Percentiles rank a stretch among this genome's conserved stretches.
Conservation (phyloP, 345 rosid genomes). For the Salix purpurea region DNA sequence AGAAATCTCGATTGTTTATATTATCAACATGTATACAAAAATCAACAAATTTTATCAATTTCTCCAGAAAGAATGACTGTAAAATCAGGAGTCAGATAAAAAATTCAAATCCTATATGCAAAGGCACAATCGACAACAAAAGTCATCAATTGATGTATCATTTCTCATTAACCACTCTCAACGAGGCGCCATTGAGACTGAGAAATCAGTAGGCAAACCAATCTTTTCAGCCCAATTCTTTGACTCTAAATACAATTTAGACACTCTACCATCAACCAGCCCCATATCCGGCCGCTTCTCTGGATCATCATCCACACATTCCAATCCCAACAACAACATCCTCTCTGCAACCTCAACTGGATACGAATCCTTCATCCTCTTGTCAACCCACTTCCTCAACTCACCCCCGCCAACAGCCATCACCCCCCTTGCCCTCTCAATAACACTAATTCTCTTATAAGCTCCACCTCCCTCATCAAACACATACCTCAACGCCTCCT, state of each 20-base stretch:
- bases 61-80: background rate
- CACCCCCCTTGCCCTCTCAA: conserved; percentile 22
- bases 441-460: conserved; percentile 20
- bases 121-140: background rate
- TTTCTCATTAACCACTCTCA: background rate
- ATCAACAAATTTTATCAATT: background rate
- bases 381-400: conserved; percentile 30
- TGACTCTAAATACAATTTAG: conserved; percentile 27
- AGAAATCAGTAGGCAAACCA: conserved; percentile 28
- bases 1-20: background rate
- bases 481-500: conserved; percentile 27
- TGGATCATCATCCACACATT: conserved; percentile 25
- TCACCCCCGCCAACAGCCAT: conserved; percentile 6
- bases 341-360: conserved; percentile 30
- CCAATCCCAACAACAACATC: conserved; percentile 21
- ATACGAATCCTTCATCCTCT: conserved; percentile 28
- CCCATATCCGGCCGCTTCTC: conserved; percentile 30
- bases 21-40: background rate
- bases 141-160: background rate
- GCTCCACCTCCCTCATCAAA: conserved; percentile 16
- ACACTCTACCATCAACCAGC: conserved; percentile 21
- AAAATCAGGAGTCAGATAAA: background rate
- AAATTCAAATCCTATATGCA: background rate
- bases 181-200: conserved; percentile 27
- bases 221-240: conserved; percentile 26